These are phyloP conservation scores for Phalaenopsis aphrodite DNA, from an alignment of 106 monocot genomes.

Conservation along the genomic window DNA sequence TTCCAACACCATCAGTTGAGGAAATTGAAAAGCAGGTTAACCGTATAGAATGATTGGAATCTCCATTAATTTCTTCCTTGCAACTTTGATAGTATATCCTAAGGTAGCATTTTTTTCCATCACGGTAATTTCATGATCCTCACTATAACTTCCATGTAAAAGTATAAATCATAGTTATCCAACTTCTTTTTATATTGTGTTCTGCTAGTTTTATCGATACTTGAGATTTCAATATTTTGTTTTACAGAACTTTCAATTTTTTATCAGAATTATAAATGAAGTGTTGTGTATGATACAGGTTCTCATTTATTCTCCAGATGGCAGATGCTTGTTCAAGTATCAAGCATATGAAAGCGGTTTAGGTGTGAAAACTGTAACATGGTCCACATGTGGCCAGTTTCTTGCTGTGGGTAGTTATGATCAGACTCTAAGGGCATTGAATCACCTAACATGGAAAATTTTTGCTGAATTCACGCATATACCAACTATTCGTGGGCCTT, in stretches of 20 bases:
- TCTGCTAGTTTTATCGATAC: not conserved
- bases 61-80: not conserved
- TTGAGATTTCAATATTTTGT: not conserved
- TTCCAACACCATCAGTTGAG: not conserved
- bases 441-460: constrained; percentile 89
- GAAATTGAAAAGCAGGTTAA: not conserved
- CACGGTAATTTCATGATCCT: not conserved
- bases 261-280: constrained; percentile 1
- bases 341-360: constrained; percentile 94
- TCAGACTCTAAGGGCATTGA: constrained; percentile 68
- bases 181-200: not conserved
- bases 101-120: not conserved
- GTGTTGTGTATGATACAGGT: constrained; percentile 46
- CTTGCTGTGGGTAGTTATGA: constrained; percentile 94
- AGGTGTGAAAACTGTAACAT: constrained; percentile 89
- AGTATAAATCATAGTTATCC: not conserved
- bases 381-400: constrained; percentile 98
- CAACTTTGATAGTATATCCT: not conserved
- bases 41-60: not conserved
- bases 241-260: not conserved
- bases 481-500: constrained; percentile 52
- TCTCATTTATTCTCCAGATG: constrained; percentile 97
- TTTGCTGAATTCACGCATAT: constrained; percentile 84
- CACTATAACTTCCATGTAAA: not conserved
- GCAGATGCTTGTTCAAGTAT: constrained; percentile 94